Evolutionary conservation across 2,329 filamentous ascomycete species (phyloP).

Genomic region (Cladosporium phlei): DNA sequence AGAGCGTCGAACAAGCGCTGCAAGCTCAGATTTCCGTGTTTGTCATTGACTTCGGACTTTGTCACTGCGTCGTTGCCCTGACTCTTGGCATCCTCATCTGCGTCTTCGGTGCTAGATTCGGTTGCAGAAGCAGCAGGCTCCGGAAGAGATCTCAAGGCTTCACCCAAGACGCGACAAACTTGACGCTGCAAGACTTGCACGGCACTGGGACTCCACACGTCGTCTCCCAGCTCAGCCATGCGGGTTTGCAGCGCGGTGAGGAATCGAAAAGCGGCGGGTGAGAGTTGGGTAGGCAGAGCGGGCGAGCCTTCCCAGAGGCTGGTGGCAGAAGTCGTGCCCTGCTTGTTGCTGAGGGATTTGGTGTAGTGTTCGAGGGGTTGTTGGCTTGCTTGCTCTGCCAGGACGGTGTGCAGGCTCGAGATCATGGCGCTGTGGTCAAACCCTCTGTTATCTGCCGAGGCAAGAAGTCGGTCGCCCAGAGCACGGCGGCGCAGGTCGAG

Average conservation of each 20-base stretch:
- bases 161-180: too few species aligned
- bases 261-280: constrained; percentile 67
- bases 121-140: constrained; percentile 15
- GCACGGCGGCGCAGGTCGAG: constrained; percentile 61
- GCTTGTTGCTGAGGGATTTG: constrained; percentile 56
- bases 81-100: constrained; percentile 14
- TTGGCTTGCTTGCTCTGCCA: constrained; percentile 1
- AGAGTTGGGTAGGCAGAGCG: constrained; percentile 69
- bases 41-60: constrained; percentile 13
- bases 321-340: constrained; percentile 45
- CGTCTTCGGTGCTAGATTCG: constrained; percentile 14
- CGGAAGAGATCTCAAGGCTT: too few species aligned
- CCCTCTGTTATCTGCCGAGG: constrained; percentile 12
- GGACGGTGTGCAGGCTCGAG: not conserved
- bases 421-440: not conserved
- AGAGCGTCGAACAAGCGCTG: constrained; percentile 42
- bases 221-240: constrained; percentile 68
- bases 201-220: constrained; percentile 74
- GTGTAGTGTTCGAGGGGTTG: constrained; percentile 47
- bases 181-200: too few species aligned
- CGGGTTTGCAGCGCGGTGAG: constrained; percentile 58
- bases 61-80: too few species aligned
- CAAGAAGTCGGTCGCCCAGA: constrained; percentile 15
- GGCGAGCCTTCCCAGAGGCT: constrained; percentile 74
- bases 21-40: constrained; percentile 21